phyloP scores from a whole-genome alignment of 2,329 filamentous ascomycete species.

The Penicillium sp. region DNA sequence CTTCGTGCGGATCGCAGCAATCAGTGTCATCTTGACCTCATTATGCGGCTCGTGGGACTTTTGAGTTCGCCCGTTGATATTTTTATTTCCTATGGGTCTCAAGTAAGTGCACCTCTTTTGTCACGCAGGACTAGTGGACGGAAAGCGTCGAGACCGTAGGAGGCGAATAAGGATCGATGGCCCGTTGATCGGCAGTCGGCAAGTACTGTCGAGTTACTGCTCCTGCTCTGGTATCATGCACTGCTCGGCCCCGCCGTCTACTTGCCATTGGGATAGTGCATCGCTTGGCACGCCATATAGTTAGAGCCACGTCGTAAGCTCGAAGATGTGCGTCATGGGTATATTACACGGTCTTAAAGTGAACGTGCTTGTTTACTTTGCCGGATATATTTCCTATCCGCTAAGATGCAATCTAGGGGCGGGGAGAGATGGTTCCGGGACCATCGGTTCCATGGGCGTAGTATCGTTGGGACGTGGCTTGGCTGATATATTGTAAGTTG shows the following conservation, averaged over 20 bases:
- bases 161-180: not conserved
- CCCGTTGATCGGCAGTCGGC: not conserved
- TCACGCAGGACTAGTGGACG: not conserved
- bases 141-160: not conserved
- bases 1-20: constrained; percentile 14
- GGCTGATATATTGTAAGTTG: too few relatives aligned
- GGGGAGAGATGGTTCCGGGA: not conserved
- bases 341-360: constrained; percentile 1
- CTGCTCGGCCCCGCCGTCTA: constrained; percentile 1
- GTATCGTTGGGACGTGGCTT: not conserved
- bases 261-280: not conserved
- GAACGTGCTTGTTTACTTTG: not conserved
- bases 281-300: constrained; percentile 4
- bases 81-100: not conserved
- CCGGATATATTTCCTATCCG: not conserved
- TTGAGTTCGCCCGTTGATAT: not conserved
- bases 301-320: not conserved
- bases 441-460: not conserved
- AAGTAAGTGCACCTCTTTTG: not conserved
- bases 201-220: not conserved
- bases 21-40: constrained; percentile 2
- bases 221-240: not conserved
- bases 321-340: not conserved
- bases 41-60: constrained; percentile 2
- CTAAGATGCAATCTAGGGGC: too few relatives aligned